Evolutionary conservation across 371 early-diverging fungal species (phyloP).

Genomic region (Zychaea mexicana): DNA sequence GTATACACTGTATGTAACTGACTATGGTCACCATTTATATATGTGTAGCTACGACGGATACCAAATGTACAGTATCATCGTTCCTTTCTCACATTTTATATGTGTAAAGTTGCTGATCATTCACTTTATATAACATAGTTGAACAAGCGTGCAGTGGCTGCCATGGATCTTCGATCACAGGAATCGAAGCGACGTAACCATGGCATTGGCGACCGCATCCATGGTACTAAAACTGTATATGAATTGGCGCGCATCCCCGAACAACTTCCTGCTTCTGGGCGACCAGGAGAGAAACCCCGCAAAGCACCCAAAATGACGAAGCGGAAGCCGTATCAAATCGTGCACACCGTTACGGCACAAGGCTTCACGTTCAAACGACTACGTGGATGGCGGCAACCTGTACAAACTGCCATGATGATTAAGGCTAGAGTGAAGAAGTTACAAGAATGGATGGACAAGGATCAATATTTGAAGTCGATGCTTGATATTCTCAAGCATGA

Average conservation of each 20-base stretch:
- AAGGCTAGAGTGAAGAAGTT: slow-evolving; percentile 18
- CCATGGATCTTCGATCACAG: slow-evolving; percentile 19
- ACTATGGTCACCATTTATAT: not conserved
- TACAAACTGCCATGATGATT: slow-evolving; percentile 26
- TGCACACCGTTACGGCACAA: not conserved
- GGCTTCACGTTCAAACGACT: slow-evolving; percentile 17
- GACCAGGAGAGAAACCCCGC: not conserved
- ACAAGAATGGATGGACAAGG: slow-evolving; percentile 13
- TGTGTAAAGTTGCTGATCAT: not conserved
- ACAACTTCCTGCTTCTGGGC: not conserved
- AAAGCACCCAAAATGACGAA: not conserved
- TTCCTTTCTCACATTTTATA: not conserved
- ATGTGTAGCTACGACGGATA: slow-evolving; percentile 19
- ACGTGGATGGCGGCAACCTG: slow-evolving; percentile 31
- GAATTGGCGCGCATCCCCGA: not conserved
- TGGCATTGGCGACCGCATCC: not conserved
- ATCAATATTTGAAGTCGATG: not conserved
- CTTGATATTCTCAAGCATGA: slow-evolving; percentile 8
- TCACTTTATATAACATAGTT: slow-evolving; percentile 10
- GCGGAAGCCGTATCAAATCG: slow-evolving; percentile 19
- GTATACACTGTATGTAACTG: not conserved
- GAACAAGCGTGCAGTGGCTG: slow-evolving; percentile 5
- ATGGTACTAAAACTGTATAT: not conserved
- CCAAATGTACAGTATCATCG: slow-evolving; percentile 17
- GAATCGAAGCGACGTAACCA: slow-evolving; percentile 7